Base-by-base conservation (phyloP, 2,329 filamentous ascomycete genomes). In the Zymoseptoria pseudotritici region DNA sequence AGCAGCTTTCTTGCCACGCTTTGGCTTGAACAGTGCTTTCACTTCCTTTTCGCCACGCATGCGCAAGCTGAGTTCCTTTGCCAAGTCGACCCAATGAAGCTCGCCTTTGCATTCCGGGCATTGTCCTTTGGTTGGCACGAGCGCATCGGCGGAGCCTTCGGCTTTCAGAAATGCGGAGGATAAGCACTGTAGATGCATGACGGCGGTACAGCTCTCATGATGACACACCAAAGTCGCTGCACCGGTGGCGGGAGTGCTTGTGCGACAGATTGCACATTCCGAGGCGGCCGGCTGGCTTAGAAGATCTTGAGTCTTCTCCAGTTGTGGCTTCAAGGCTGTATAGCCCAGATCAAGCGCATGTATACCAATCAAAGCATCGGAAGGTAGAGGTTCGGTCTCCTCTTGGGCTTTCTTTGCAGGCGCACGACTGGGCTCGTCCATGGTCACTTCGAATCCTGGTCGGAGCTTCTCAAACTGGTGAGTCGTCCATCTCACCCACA, bases 21-120 rank as follows among this genome's bases (percentile, higher is more conserved):
- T 69, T 19, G 59, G 58, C 54, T 84, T 89, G 66, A 91, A 79
- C 24, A 96, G 68, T 65, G 85, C 85, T 50, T 86, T 82, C 0
- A 92, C 77, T 65, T 91, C 87, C 59, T 88, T 87, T 58, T 81
- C 74, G 0, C 88, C 91, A 22, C 90, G 82, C 42, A 84, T 78
- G 31, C 93, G 82, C 54, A 96, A 75, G 55, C 83, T 94, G 66
- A 96, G 75, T 71, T 96, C 92, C 70, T 86, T 92, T 77, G 95
- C 88, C 76, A 97, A 83, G 54, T 88, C 83, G 0, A 80, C 79
- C 93, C 93, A 97, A 55, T 79, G 72, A 1, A 91, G 75, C 4
- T 78, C 73, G 0, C 78, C 78, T 1, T 79, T 75, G 70, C 93
- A 97, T 20, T 76, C 76, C 0, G 90, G 90, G 75, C 93, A 97